Evolutionary conservation across 306 rosid genomes (phyloP).

Genomic region (Cicer judaicum): DNA sequence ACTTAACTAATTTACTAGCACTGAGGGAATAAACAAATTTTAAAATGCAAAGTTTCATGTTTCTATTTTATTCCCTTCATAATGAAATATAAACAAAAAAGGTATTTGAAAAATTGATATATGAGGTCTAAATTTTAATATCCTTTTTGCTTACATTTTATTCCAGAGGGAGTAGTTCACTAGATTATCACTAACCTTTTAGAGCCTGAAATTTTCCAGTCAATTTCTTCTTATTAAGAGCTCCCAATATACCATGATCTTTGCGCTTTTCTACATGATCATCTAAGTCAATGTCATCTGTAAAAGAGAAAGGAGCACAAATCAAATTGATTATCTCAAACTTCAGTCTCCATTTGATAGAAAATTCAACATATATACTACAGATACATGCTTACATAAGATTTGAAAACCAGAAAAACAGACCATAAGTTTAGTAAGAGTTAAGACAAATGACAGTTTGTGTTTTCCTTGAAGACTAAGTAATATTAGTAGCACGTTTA

Average conservation of each 20-base stretch:
- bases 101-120: no score
- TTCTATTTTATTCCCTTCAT: not conserved
- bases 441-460: not conserved
- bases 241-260: constrained; percentile 69
- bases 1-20: constrained; percentile 37
- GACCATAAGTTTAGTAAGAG: constrained; percentile 3
- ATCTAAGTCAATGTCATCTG: constrained; percentile 87
- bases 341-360: constrained; percentile 24
- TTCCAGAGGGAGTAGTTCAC: not conserved
- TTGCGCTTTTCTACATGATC: constrained; percentile 67
- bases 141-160: no score
- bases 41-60: not conserved
- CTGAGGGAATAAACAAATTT: not conserved
- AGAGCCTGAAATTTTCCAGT: constrained; percentile 73
- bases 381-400: constrained; percentile 3
- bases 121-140: no score
- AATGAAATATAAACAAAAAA: no score
- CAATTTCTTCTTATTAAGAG: constrained; percentile 75
- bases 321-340: constrained; percentile 32
- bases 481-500: constrained; percentile 14
- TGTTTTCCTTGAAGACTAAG: constrained; percentile 18
- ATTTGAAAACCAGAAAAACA: not conserved
- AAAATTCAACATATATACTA: not conserved
- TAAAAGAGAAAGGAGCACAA: constrained; percentile 23
- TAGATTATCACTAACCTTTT: constrained; percentile 65